Evolutionary conservation across 2,329 filamentous ascomycete genomes (phyloP), one percentile per base, ranked within the genome.

Genomic region (Sporothrix brasiliensis): DNA sequence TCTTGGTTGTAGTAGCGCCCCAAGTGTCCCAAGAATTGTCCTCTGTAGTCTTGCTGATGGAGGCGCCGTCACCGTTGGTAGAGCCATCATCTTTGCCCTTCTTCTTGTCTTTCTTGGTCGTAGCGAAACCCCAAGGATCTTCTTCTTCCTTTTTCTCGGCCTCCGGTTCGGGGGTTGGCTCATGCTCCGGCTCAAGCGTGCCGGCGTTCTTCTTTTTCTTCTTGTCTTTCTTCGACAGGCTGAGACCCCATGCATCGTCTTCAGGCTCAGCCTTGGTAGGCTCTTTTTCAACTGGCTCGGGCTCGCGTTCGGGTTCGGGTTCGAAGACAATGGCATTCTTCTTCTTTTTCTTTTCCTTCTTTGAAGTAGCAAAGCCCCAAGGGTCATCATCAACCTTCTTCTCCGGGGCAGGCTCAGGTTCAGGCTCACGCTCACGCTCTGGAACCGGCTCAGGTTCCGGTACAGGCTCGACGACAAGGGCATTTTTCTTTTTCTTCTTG

Each of bases 21-120:
- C 75, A 77, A 27, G 49, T 61, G 30, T 77, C 76, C 78, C 77
- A 80, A 10, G 73, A 74, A n/a, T 71, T 73, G 27, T 75, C 74
- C 24, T 74, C 74, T 30, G 73, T 69, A 11, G 72, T 68, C 70
- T 75, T 73, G 67, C 14, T 14, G 24, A 27, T 27, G 27, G 49
- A 63, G 24, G 34, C 39, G 19, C 24, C 50, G n/a, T 71, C 71
- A 14, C 60, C 67, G 19, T 68, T 72, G 16, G 65, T 65, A 47
- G 58, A 71, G 27, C 60, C 61, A 34, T 71, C 61, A 9, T 72
- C 70, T 52, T 73, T 67, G 69, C 69, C 72, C 67, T 76, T 76
- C 71, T 53, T 65, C 60, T 70, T 70, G 54, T 58, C 63, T 24
- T 70, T 72, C 52, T 72, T 72, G 39, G 56, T 61, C 6, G 63